These are phyloP conservation scores for Moniliella sp. DNA, from an alignment of 1,284 basidiomycete genomes.

Conservation along the genomic window DNA sequence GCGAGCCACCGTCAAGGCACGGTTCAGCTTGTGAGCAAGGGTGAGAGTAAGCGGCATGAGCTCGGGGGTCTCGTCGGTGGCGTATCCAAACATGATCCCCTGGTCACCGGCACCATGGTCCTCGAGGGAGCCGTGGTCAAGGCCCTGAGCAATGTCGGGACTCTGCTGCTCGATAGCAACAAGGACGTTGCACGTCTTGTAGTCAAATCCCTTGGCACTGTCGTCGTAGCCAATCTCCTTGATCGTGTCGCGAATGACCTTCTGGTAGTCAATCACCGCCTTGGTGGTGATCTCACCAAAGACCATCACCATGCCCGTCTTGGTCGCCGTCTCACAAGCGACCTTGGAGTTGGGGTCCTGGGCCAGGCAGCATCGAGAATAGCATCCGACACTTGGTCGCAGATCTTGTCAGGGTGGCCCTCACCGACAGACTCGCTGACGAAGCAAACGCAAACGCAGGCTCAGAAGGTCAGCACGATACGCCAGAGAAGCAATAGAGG, in stretches of 20 bases:
- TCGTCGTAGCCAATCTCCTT: slow-evolving; percentile 88
- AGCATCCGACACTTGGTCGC: slow-evolving; percentile 86
- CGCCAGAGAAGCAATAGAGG: neutral
- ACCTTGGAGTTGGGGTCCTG: slow-evolving; percentile 83
- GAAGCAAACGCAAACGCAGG: neutral
- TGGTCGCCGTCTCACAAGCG: slow-evolving; percentile 34
- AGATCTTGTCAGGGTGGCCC: slow-evolving; percentile 66
- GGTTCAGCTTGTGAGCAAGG: no score
- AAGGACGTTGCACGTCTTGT: no score
- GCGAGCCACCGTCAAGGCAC: no score
- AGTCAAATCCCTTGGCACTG: no score
- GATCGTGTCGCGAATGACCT: slow-evolving; percentile 89
- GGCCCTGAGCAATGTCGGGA: no score
- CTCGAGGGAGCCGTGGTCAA: no score
- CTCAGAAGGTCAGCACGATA: neutral
- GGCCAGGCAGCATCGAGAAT: slow-evolving; percentile 74
- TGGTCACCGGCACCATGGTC: no score
- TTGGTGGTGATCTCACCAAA: slow-evolving; percentile 98
- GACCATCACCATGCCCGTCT: slow-evolving; percentile 41
- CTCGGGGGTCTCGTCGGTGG: no score
- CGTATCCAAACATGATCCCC: no score
- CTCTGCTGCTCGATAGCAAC: no score
- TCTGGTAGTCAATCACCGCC: slow-evolving; percentile 83
- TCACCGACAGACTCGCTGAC: slow-evolving; percentile 36
- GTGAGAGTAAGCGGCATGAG: no score